Evolutionary conservation across 1,139 yeast genomes (phyloP).

Genomic region (Candida sp.): DNA sequence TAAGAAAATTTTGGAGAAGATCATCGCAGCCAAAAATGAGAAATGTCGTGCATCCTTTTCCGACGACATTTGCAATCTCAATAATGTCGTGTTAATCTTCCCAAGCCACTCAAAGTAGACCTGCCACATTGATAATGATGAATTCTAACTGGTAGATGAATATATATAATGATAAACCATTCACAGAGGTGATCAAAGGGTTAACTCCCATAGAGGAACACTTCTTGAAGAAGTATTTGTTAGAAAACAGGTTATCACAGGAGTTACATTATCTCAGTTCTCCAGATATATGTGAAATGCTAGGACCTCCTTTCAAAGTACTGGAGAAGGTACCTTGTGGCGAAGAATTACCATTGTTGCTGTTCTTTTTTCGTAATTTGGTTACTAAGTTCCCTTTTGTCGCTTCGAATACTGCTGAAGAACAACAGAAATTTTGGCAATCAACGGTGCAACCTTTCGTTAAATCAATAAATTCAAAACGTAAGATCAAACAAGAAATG

Average conservation of each 20-base stretch:
- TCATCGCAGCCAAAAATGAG: background rate
- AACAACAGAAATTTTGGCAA: conserved; percentile 68
- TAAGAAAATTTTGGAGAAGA: background rate
- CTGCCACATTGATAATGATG: background rate
- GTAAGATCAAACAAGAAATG: conserved; percentile 63
- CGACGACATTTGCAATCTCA: too few relatives aligned
- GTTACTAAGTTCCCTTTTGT: conserved; percentile 75
- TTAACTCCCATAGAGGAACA: conserved; percentile 70
- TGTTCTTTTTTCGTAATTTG: conserved; percentile 61
- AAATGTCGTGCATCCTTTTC: background rate
- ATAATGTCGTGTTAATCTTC: too few relatives aligned
- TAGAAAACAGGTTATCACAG: conserved; percentile 55
- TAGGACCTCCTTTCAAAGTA: conserved; percentile 70
- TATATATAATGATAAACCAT: background rate
- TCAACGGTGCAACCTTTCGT: conserved; percentile 74
- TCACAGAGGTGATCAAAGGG: background rate
- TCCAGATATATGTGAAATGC: conserved; percentile 54
- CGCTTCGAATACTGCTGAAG: conserved; percentile 39
- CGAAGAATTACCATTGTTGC: conserved; percentile 57
- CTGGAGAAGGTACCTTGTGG: conserved; percentile 9
- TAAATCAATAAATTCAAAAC: conserved; percentile 70
- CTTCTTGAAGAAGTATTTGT: conserved; percentile 75
- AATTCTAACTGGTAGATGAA: background rate
- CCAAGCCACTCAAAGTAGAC: background rate
- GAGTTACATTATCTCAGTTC: conserved; percentile 62